phyloP scores from a whole-genome alignment of 495 filamentous ascomycete species.

The Penicillium longicatenatum region DNA sequence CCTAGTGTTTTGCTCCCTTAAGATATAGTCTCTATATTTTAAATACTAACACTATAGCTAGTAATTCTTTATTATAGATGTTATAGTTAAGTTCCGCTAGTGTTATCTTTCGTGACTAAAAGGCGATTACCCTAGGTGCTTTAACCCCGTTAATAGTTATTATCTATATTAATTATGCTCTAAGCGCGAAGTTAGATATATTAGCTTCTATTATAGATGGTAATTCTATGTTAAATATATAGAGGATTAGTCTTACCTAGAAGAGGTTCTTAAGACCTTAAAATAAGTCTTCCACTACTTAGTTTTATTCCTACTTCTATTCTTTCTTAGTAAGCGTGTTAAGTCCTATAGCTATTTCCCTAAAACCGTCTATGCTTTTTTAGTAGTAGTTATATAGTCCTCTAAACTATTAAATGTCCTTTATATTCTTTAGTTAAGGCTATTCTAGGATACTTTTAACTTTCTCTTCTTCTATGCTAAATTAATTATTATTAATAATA shows the following conservation, averaged over 20 bases:
- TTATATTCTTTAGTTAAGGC: no score
- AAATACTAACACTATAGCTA: slow-evolving; percentile 30
- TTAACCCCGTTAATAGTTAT: neutral
- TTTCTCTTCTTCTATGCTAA: no score
- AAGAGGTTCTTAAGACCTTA: slow-evolving; percentile 11
- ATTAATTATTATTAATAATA: no score
- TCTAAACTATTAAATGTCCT: slow-evolving; percentile 15
- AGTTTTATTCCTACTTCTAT: slow-evolving; percentile 7
- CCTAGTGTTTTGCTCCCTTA: slow-evolving; percentile 7
- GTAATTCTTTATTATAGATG: slow-evolving; percentile 33
- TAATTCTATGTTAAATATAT: slow-evolving; percentile 12
- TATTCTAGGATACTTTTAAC: no score
- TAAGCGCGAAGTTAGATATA: slow-evolving; percentile 4
- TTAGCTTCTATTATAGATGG: slow-evolving; percentile 19
- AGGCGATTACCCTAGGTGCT: neutral
- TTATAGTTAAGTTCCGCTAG: slow-evolving; percentile 34
- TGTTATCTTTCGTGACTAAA: neutral
- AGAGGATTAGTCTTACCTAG: neutral
- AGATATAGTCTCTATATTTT: slow-evolving; percentile 31
- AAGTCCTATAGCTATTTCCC: neutral
- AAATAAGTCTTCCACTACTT: slow-evolving; percentile 10
- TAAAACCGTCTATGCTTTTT: slow-evolving; percentile 15
- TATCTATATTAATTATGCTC: slow-evolving; percentile 13
- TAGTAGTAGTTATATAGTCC: slow-evolving; percentile 19
- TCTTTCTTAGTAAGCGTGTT: slow-evolving; percentile 15